phyloP scores from a whole-genome alignment of 2,329 filamentous ascomycete genomes.

The Verticillium nubilum region DNA sequence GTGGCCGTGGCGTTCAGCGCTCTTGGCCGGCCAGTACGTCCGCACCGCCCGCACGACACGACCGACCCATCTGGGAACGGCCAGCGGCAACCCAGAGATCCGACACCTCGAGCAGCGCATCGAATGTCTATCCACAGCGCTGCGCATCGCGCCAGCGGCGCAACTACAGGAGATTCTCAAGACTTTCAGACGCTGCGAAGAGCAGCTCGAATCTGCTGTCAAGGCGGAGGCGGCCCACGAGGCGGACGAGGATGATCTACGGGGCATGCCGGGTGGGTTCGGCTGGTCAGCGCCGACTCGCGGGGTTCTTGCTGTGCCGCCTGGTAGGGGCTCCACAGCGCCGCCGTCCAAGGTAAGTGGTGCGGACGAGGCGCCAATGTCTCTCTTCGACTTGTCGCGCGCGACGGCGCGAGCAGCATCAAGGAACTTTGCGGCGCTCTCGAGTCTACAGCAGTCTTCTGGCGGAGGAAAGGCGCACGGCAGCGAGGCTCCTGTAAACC shows the following conservation, averaged over 20 bases:
- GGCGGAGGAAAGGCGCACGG: constrained; percentile 15
- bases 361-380: constrained; percentile 56
- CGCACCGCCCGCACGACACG: constrained; percentile 46
- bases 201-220: constrained; percentile 64
- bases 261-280: constrained; percentile 52
- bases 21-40: constrained; percentile 71
- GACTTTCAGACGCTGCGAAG: constrained; percentile 71
- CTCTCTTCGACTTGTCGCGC: constrained; percentile 58
- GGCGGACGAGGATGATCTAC: constrained; percentile 60
- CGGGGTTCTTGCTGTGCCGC: constrained; percentile 26
- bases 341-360: constrained; percentile 27
- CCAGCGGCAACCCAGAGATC: constrained; percentile 55
- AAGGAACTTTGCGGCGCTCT: constrained; percentile 51
- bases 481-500: constrained; percentile 2
- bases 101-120: constrained; percentile 75
- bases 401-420: constrained; percentile 56
- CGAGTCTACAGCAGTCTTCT: constrained; percentile 40
- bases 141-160: constrained; percentile 65
- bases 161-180: constrained; percentile 71
- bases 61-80: constrained; percentile 55
- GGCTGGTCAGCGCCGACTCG: constrained; percentile 27
- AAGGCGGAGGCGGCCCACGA: constrained; percentile 64
- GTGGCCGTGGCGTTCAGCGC: constrained; percentile 73
- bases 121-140: constrained; percentile 70
- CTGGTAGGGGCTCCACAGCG: constrained; percentile 21